These are phyloP conservation scores for Suhomyces wounanorum DNA, from an alignment of 1,139 yeast species.

Conservation along the genomic window DNA sequence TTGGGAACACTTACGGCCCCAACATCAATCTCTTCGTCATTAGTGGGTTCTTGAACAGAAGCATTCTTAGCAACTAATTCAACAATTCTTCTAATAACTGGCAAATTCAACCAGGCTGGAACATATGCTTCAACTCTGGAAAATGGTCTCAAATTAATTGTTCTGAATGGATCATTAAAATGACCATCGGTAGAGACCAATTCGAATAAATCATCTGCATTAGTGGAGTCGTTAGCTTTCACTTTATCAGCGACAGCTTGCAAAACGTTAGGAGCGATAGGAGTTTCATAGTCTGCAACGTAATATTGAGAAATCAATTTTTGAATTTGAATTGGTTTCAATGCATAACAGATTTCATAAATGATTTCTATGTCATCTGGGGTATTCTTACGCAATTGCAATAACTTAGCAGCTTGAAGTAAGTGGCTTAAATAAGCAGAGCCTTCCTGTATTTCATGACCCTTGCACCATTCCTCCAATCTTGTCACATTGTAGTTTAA, in stretches of 20 bases:
- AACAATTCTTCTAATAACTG: constrained; percentile 83
- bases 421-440: constrained; percentile 85
- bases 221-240: constrained; percentile 57
- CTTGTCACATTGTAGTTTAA: constrained; percentile 95
- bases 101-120: constrained; percentile 92
- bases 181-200: constrained; percentile 78
- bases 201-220: constrained; percentile 68
- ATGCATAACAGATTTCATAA: constrained; percentile 91
- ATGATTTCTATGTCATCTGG: constrained; percentile 89
- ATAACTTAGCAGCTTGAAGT: constrained; percentile 88
- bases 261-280: constrained; percentile 82
- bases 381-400: constrained; percentile 89
- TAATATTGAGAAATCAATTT: constrained; percentile 86
- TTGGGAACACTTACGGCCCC: constrained; percentile 11
- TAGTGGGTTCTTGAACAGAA: constrained; percentile 40
- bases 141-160: constrained; percentile 81
- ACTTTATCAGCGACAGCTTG: constrained; percentile 85
- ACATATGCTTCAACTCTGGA: constrained; percentile 93
- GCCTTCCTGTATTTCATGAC: constrained; percentile 90
- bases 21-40: constrained; percentile 7
- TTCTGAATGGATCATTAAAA: constrained; percentile 84
- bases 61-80: constrained; percentile 89
- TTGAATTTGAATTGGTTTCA: constrained; percentile 93
- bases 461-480: constrained; percentile 97
- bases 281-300: constrained; percentile 94